phyloP scores from a whole-genome alignment of 768 basidiomycete species.

The Jaapia argillacea region DNA sequence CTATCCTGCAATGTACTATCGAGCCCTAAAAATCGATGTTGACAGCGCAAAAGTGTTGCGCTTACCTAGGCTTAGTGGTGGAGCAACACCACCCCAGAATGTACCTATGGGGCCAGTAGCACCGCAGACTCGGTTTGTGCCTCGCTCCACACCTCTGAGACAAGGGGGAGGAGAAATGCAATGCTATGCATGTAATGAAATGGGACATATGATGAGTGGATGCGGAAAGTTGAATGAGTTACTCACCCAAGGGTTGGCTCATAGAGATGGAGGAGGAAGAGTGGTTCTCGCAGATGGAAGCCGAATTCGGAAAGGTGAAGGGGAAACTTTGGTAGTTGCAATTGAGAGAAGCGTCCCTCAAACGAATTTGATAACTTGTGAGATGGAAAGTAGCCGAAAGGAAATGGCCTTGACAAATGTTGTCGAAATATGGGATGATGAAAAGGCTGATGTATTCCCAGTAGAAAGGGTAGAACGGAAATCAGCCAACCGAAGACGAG shows the following conservation, averaged over 20 bases:
- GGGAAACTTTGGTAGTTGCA: not conserved
- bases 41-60: not conserved
- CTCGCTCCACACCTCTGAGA: too few species aligned
- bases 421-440: not conserved
- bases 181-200: not conserved
- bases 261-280: not conserved
- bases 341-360: not conserved
- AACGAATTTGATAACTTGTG: not conserved
- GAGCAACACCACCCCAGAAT: too few species aligned
- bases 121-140: too few species aligned
- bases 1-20: not conserved
- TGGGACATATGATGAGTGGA: not conserved
- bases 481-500: too few species aligned
- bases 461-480: too few species aligned
- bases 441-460: too few species aligned
- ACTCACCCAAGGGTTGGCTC: not conserved
- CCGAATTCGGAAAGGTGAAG: not conserved
- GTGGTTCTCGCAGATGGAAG: not conserved
- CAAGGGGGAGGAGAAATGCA: not conserved
- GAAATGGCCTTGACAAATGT: not conserved
- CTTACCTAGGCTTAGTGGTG: not conserved
- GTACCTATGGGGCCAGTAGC: too few species aligned
- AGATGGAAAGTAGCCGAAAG: not conserved
- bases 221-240: not conserved
- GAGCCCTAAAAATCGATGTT: not conserved